Evolutionary conservation across 345 rosid species (phyloP).

Genomic region (Hibiscus mutabilis): DNA sequence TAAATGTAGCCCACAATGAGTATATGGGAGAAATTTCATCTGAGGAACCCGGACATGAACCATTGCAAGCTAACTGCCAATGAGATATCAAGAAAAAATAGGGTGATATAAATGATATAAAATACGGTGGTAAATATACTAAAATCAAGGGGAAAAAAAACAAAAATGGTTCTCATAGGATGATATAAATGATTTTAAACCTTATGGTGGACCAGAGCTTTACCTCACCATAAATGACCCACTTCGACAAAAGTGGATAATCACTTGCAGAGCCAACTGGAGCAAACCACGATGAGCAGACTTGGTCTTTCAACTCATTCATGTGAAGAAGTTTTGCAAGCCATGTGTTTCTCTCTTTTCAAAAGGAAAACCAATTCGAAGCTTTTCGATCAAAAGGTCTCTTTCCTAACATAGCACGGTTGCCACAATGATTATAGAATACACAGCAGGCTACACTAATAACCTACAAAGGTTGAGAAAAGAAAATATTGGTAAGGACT

Average conservation of each 20-base stretch:
- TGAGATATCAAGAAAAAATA: not conserved
- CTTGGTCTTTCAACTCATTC: conserved; percentile 86
- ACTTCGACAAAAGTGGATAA: conserved; percentile 92
- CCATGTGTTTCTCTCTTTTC: conserved; percentile 66
- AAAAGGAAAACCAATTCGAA: conserved; percentile 65
- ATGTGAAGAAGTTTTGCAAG: conserved; percentile 63
- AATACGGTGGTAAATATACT: not conserved
- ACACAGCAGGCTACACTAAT: conserved; percentile 97
- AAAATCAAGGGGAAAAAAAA: conserved; percentile 2
- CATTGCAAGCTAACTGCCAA: conserved; percentile 57
- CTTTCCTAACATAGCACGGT: conserved; percentile 68
- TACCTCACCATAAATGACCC: conserved; percentile 99
- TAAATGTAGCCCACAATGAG: conserved; percentile 98
- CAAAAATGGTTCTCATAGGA: not conserved
- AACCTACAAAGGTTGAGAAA: conserved; percentile 44
- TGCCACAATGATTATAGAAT: conserved; percentile 96
- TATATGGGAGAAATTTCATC: conserved; percentile 96
- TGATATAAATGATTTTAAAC: not conserved
- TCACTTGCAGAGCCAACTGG: conserved; percentile 99
- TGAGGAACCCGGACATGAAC: conserved; percentile 65
- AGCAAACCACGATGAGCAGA: conserved; percentile 99
- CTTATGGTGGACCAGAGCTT: not conserved
- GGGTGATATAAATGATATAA: too few relatives aligned
- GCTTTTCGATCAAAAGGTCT: conserved; percentile 41
- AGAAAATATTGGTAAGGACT: conserved; percentile 7